These are phyloP conservation scores for Byssoonygena ceratinophila DNA, from an alignment of 2,329 filamentous ascomycete species.

Conservation along the genomic window DNA sequence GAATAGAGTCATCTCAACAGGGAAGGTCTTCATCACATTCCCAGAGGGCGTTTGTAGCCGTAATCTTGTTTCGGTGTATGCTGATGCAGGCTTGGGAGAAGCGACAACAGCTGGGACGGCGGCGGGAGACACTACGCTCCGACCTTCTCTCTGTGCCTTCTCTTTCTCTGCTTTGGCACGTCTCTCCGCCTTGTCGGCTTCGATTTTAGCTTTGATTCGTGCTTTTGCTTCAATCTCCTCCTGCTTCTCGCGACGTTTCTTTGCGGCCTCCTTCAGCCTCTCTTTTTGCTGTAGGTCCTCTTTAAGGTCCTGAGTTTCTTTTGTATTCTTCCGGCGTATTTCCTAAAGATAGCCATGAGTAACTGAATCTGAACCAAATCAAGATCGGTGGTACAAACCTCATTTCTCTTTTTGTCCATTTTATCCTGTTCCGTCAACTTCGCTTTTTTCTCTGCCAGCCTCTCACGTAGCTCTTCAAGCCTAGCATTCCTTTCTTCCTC, in stretches of 20 bases:
- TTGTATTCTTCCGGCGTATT: slow-evolving; percentile 76
- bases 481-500: slow-evolving; percentile 81
- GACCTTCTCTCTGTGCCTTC: slow-evolving; percentile 78
- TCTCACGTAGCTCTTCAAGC: slow-evolving; percentile 35
- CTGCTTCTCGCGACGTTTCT: slow-evolving; percentile 77
- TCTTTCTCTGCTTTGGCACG: slow-evolving; percentile 73
- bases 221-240: slow-evolving; percentile 78
- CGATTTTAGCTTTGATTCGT: slow-evolving; percentile 84
- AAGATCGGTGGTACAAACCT: slow-evolving; percentile 13
- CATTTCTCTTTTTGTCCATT: slow-evolving; percentile 18
- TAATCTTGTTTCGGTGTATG: slow-evolving; percentile 70
- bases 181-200: slow-evolving; percentile 84
- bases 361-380: neutral
- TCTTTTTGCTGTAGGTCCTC: slow-evolving; percentile 82
- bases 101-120: slow-evolving; percentile 39
- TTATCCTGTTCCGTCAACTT: slow-evolving; percentile 18
- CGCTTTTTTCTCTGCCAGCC: slow-evolving; percentile 15
- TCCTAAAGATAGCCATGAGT: slow-evolving; percentile 31
- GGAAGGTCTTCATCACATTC: slow-evolving; percentile 75
- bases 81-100: slow-evolving; percentile 53
- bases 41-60: slow-evolving; percentile 66
- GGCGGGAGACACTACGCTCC: slow-evolving; percentile 42
- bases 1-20: slow-evolving; percentile 82
- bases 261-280: slow-evolving; percentile 78
- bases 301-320: slow-evolving; percentile 77